Conservation (phyloP, 2,329 filamentous ascomycete genomes). For the Domatiomyces catenatus region DNA sequence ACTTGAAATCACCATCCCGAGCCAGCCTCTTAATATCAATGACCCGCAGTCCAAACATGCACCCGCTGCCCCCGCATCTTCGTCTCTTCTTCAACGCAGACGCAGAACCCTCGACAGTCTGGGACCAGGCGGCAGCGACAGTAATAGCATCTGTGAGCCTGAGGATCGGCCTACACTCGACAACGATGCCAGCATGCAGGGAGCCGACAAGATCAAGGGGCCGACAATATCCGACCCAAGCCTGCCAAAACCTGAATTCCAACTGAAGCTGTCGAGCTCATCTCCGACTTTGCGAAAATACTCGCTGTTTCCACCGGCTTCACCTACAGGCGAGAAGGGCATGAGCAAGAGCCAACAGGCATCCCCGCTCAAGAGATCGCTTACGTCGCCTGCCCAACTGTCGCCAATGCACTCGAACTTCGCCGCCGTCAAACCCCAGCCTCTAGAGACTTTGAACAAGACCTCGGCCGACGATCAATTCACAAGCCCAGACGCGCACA, state of each 20-base stretch:
- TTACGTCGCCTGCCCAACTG: conserved; percentile 13
- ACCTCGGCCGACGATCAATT: conserved; percentile 2
- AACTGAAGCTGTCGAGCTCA: conserved; percentile 6
- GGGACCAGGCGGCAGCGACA: conserved; percentile 3
- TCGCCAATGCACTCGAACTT: conserved; percentile 11
- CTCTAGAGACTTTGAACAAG: conserved; percentile 6
- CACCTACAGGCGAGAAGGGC: conserved; percentile 6
- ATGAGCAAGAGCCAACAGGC: neutral
- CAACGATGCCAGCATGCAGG: neutral
- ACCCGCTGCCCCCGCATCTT: conserved; percentile 9
- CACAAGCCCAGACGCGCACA: conserved; percentile 11
- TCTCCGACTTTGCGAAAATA: conserved; percentile 13
- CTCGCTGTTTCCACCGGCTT: conserved; percentile 14
- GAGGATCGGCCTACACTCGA: conserved; percentile 6
- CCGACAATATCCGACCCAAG: conserved; percentile 1
- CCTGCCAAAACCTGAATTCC: conserved; percentile 7
- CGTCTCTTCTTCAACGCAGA: conserved; percentile 13
- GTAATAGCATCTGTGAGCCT: neutral
- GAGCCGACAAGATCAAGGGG: neutral
- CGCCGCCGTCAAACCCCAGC: conserved; percentile 4
- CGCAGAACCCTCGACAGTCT: conserved; percentile 13
- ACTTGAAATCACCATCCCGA: conserved; percentile 11
- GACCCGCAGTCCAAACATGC: conserved; percentile 10
- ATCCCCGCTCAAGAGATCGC: conserved; percentile 9
- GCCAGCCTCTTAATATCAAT: conserved; percentile 5